Evolutionary conservation across 257 asterid genomes (phyloP).

Genomic region (Schizonepeta tenuifolia): DNA sequence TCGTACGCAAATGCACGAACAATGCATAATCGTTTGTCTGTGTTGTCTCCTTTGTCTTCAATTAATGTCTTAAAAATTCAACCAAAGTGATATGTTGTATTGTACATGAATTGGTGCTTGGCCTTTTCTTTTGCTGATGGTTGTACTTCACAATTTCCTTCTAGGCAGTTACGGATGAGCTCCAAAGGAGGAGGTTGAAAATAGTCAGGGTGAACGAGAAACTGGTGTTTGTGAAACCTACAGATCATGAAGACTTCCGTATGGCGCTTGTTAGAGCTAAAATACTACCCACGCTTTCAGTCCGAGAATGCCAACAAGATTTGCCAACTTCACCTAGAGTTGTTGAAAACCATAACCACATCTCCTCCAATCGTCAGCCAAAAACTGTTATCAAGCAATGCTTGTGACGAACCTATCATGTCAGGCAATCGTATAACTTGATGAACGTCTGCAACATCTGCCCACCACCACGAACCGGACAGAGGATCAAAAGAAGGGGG

Average conservation of each 20-base stretch:
- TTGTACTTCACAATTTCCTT: constrained; percentile 23
- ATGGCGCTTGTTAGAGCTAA: constrained; percentile 54
- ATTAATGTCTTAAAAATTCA: background rate
- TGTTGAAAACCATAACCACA: constrained; percentile 38
- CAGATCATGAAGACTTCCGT: constrained; percentile 64
- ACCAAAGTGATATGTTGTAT: background rate
- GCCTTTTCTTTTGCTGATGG: constrained; percentile 11
- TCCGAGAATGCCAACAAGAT: constrained; percentile 45
- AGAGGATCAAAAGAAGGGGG: background rate
- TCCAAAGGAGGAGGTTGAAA: constrained; percentile 51
- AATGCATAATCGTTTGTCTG: background rate
- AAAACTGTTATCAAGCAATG: constrained; percentile 37
- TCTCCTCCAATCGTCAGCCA: constrained; percentile 41
- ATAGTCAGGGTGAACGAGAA: constrained; percentile 34
- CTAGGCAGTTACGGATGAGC: constrained; percentile 75
- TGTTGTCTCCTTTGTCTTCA: background rate
- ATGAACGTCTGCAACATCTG: background rate
- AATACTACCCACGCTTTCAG: constrained; percentile 30
- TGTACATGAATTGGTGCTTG: background rate
- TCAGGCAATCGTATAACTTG: constrained; percentile 40
- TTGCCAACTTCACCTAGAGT: constrained; percentile 46
- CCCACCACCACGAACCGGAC: constrained; percentile 21
- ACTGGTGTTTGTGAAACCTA: constrained; percentile 51
- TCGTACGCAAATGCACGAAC: background rate
- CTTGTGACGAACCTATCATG: constrained; percentile 53